Conservation (phyloP, 192 early-diverging fungal genomes). For the Allomyces arbusculus region DNA sequence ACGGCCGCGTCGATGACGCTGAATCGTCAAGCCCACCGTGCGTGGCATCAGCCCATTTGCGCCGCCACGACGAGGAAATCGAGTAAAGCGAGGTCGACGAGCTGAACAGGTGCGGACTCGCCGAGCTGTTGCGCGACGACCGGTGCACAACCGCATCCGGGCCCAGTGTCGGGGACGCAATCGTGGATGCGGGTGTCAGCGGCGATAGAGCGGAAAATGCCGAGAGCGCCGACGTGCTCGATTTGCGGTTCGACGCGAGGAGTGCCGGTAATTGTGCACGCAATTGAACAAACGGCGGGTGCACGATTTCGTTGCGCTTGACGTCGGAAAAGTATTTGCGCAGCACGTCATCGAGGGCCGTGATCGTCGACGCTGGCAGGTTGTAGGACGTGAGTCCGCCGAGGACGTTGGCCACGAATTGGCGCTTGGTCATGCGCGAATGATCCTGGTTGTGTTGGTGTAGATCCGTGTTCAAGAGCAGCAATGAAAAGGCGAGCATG, state of each 20-base stretch:
- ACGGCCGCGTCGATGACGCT: no score
- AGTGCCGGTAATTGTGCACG: background rate
- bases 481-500: background rate
- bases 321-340: background rate
- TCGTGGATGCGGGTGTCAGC: background rate
- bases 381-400: background rate
- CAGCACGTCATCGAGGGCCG: background rate
- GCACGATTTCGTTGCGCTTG: background rate
- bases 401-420: background rate
- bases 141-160: background rate
- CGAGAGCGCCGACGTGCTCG: background rate
- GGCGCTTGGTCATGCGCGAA: background rate
- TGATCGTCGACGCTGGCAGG: background rate
- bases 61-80: no score
- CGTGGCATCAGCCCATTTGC: no score
- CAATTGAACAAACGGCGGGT: background rate
- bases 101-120: no score
- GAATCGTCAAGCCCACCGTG: no score
- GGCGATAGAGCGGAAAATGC: no score
- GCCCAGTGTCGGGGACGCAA: background rate
- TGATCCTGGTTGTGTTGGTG: background rate
- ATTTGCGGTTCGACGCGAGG: background rate
- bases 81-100: no score
- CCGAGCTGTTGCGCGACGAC: no score
- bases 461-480: conserved; percentile 5